Percentiles rank a stretch among this genome's conserved stretches.
Conservation (phyloP, 345 rosid species). For the Heritiera fomes region DNA sequence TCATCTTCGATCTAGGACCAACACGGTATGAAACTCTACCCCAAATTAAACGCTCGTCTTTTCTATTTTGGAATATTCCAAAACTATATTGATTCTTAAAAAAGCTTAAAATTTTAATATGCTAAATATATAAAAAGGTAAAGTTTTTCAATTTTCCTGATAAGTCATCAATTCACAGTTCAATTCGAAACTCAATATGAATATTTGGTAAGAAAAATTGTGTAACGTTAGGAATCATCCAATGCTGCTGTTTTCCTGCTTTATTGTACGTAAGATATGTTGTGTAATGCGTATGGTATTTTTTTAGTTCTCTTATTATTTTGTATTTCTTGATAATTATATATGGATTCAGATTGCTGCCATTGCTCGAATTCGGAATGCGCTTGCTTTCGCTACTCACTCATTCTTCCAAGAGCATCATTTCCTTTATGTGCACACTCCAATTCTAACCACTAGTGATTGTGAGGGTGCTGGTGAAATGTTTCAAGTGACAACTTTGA, state of each 20-base stretch:
- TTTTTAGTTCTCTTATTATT: neutral
- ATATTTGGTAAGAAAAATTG: neutral
- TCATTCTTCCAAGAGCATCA: slow-evolving; percentile 77
- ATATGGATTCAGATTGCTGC: slow-evolving; percentile 62
- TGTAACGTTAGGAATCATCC: neutral
- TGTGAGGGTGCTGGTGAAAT: slow-evolving; percentile 99
- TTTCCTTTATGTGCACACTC: slow-evolving; percentile 78
- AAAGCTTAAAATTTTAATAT: neutral
- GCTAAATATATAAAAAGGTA: neutral
- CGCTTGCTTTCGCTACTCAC: slow-evolving; percentile 84
- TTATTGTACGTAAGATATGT: neutral
- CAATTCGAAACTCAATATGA: neutral
- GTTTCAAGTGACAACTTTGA: slow-evolving; percentile 94
- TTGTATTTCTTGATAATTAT: neutral
- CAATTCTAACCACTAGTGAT: slow-evolving; percentile 87
- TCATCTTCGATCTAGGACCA: slow-evolving; percentile 81
- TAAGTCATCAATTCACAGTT: neutral
- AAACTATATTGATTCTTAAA: neutral
- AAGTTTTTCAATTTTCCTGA: neutral
- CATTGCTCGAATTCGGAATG: slow-evolving; percentile 84
- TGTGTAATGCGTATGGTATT: neutral
- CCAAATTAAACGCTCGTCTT: neutral
- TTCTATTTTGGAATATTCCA: neutral
- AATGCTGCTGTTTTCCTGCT: neutral
- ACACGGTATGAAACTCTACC: slow-evolving; percentile 48